Conservation (phyloP, 2,329 filamentous ascomycete genomes). For the Arachnopeziza araneosa region DNA sequence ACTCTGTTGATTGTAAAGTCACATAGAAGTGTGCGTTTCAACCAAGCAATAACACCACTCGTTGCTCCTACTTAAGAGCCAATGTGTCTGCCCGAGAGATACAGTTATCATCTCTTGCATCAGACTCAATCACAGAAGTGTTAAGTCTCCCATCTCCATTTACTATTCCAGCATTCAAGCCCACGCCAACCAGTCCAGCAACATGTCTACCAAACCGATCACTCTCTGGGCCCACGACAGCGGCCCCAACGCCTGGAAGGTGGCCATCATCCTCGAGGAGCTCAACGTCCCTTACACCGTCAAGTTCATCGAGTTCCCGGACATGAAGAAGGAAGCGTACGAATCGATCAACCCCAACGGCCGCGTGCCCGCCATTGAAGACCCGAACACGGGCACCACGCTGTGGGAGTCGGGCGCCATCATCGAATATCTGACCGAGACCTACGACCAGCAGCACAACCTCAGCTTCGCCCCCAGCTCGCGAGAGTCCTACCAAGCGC, state of each 20-base stretch:
- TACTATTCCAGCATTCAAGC: no score
- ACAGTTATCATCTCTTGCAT: no score
- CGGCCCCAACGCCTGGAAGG: slow-evolving; percentile 31
- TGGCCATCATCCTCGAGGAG: slow-evolving; percentile 40
- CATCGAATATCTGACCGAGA: slow-evolving; percentile 37
- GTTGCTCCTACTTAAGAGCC: no score
- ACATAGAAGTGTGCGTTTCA: no score
- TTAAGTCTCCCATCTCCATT: no score
- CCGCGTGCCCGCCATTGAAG: slow-evolving; percentile 28
- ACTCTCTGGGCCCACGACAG: not conserved
- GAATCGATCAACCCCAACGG: slow-evolving; percentile 27
- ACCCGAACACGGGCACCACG: slow-evolving; percentile 37
- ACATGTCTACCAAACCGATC: not conserved
- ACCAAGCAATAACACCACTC: no score
- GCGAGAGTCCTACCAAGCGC: slow-evolving; percentile 29
- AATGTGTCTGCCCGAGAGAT: no score
- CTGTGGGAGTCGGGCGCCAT: slow-evolving; percentile 42
- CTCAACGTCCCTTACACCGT: slow-evolving; percentile 37
- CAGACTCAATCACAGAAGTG: no score
- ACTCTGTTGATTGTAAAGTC: no score
- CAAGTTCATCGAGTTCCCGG: slow-evolving; percentile 31
- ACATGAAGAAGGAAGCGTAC: slow-evolving; percentile 37
- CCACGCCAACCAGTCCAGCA: not conserved
- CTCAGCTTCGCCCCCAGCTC: slow-evolving; percentile 29
- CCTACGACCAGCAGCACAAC: slow-evolving; percentile 35